Percentiles rank a stretch among this genome's conserved stretches.
phyloP scores from a whole-genome alignment of 352 stramenopile genomes.

The Phytophthora podocarpi region DNA sequence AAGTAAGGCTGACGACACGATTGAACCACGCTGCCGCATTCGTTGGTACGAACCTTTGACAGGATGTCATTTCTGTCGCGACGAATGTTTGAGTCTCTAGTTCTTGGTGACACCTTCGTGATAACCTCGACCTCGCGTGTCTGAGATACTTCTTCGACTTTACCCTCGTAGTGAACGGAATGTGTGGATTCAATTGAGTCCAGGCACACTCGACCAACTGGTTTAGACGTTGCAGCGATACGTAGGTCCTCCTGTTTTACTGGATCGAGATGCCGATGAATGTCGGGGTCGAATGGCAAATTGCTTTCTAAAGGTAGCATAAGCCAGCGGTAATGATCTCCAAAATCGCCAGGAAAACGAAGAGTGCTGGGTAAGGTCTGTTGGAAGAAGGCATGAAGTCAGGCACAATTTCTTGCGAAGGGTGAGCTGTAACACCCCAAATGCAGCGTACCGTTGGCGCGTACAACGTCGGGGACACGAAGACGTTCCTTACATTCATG shows the following conservation, averaged over 20 bases:
- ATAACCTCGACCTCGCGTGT: constrained; percentile 4
- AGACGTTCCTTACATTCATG: constrained; percentile 72
- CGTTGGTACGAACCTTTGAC: constrained; percentile 31
- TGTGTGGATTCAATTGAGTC: constrained; percentile 13
- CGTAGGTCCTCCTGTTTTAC: constrained; percentile 32
- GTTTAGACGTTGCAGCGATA: constrained; percentile 18
- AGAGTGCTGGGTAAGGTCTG: constrained; percentile 56
- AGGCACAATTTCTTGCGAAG: too few species aligned
- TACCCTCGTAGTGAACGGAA: neutral
- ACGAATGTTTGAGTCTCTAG: constrained; percentile 37
- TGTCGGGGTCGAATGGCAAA: neutral
- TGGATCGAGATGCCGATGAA: neutral
- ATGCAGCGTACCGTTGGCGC: constrained; percentile 44
- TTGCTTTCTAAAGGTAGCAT: constrained; percentile 23
- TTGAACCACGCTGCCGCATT: neutral
- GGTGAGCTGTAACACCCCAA: too few species aligned
- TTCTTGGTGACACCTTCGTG: constrained; percentile 19
- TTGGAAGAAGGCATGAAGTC: neutral
- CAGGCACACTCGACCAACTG: neutral
- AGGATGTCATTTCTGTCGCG: constrained; percentile 43
- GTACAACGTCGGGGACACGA: constrained; percentile 59
- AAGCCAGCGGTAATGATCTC: constrained; percentile 41
- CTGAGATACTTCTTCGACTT: neutral
- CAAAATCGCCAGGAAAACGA: constrained; percentile 33
- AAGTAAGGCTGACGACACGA: neutral